phyloP scores from a whole-genome alignment of 2,329 filamentous ascomycete genomes.

The Karstenula rhodostoma region DNA sequence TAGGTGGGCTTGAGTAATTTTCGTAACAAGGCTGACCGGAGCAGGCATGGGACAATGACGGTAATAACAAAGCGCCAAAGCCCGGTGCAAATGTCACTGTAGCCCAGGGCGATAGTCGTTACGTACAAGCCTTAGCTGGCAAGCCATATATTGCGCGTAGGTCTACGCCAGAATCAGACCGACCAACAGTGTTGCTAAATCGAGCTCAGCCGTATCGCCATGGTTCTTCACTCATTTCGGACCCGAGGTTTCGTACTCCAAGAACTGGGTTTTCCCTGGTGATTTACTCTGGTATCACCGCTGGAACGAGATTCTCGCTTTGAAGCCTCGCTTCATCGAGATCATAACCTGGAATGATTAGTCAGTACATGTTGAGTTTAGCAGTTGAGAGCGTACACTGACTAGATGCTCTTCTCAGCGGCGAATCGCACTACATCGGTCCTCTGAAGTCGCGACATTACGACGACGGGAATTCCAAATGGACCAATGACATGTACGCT shows the following conservation, averaged over 20 bases:
- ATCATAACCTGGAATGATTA: slow-evolving; percentile 52
- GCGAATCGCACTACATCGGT: slow-evolving; percentile 55
- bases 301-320: slow-evolving; percentile 26
- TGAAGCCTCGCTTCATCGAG: slow-evolving; percentile 17
- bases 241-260: slow-evolving; percentile 57
- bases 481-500: slow-evolving; percentile 45
- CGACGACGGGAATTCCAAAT: slow-evolving; percentile 47
- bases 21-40: not conserved
- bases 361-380: slow-evolving; percentile 21
- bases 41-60: slow-evolving; percentile 35
- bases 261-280: slow-evolving; percentile 71
- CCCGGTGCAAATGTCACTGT: slow-evolving; percentile 26
- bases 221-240: slow-evolving; percentile 66
- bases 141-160: slow-evolving; percentile 47
- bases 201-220: slow-evolving; percentile 46
- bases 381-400: slow-evolving; percentile 53
- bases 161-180: not conserved
- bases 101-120: slow-evolving; percentile 22
- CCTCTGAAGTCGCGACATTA: slow-evolving; percentile 42
- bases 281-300: slow-evolving; percentile 67
- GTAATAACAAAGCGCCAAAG: slow-evolving; percentile 32
- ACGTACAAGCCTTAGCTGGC: slow-evolving; percentile 28
- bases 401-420: slow-evolving; percentile 50
- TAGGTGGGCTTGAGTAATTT: no score
- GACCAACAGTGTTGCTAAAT: not conserved